These are phyloP conservation scores for Penicillium samsonianum DNA, from an alignment of 495 filamentous ascomycete species.

Conservation along the genomic window DNA sequence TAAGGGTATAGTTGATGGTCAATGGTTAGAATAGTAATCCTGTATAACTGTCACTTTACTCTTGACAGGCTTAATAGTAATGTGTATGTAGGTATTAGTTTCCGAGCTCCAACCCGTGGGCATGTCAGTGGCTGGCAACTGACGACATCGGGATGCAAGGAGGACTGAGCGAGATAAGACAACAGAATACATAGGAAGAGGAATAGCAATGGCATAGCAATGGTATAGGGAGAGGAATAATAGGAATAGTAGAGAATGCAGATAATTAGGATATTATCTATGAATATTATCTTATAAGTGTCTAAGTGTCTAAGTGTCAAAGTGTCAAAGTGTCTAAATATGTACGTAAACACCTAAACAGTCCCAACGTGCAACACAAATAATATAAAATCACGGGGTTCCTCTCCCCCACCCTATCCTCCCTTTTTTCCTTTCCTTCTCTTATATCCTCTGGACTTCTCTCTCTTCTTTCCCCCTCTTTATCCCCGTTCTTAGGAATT, in stretches of 20 bases:
- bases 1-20: not conserved
- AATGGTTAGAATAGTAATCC: too few relatives aligned
- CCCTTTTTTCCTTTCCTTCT: slow-evolving; percentile 13
- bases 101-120: slow-evolving; percentile 8
- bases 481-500: slow-evolving; percentile 5
- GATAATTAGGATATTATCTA: too few relatives aligned
- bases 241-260: not conserved
- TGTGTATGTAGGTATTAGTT: not conserved
- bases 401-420: slow-evolving; percentile 16
- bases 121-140: slow-evolving; percentile 16
- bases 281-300: too few relatives aligned
- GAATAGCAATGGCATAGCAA: not conserved
- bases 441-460: slow-evolving; percentile 8
- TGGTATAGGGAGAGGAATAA: too few relatives aligned
- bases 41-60: too few relatives aligned
- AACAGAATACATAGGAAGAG: not conserved
- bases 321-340: too few relatives aligned
- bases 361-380: not conserved
- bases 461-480: slow-evolving; percentile 10
- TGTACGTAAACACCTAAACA: not conserved
- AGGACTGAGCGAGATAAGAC: slow-evolving; percentile 8
- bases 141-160: slow-evolving; percentile 17
- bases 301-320: too few relatives aligned
- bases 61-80: too few relatives aligned
- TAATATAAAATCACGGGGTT: slow-evolving; percentile 20